Evolutionary conservation across 805 yeast species (phyloP).

Genomic region (Nakazawaea peltata): DNA sequence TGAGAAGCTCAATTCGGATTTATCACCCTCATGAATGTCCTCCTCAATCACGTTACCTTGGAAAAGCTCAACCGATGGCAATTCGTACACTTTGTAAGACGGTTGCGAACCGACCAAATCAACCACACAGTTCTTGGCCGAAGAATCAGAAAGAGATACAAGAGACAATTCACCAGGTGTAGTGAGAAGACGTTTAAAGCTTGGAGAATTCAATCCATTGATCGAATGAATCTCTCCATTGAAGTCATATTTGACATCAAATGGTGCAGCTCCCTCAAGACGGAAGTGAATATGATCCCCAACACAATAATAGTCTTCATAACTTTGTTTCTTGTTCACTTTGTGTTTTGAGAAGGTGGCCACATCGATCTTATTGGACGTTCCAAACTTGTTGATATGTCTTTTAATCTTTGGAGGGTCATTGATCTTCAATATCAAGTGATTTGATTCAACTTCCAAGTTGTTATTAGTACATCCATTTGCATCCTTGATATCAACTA

Average conservation of each 20-base stretch:
- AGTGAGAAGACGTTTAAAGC: slow-evolving; percentile 64
- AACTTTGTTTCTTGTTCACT: slow-evolving; percentile 5
- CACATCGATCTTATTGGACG: neutral
- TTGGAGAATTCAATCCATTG: slow-evolving; percentile 29
- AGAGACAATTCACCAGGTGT: slow-evolving; percentile 72
- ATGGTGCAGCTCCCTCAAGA: slow-evolving; percentile 75
- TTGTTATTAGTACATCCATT: slow-evolving; percentile 50
- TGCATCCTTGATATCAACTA: slow-evolving; percentile 54
- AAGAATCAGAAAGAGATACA: slow-evolving; percentile 62
- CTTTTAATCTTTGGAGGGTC: slow-evolving; percentile 65
- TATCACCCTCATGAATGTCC: slow-evolving; percentile 92
- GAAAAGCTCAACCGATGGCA: slow-evolving; percentile 73
- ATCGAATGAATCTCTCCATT: slow-evolving; percentile 55
- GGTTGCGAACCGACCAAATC: slow-evolving; percentile 36
- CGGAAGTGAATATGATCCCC: slow-evolving; percentile 83
- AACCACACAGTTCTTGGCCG: slow-evolving; percentile 63
- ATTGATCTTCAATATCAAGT: slow-evolving; percentile 52
- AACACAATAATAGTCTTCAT: slow-evolving; percentile 59
- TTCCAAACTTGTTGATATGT: slow-evolving; percentile 18
- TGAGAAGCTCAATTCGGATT: slow-evolving; percentile 75
- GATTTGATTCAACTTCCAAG: slow-evolving; percentile 27
- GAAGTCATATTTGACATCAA: slow-evolving; percentile 66
- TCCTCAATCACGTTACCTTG: slow-evolving; percentile 71
- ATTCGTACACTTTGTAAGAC: slow-evolving; percentile 31
- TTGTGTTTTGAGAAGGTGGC: slow-evolving; percentile 9